Evolutionary conservation across 2,329 filamentous ascomycete species (phyloP).

Genomic region (Neospermospora avenae): DNA sequence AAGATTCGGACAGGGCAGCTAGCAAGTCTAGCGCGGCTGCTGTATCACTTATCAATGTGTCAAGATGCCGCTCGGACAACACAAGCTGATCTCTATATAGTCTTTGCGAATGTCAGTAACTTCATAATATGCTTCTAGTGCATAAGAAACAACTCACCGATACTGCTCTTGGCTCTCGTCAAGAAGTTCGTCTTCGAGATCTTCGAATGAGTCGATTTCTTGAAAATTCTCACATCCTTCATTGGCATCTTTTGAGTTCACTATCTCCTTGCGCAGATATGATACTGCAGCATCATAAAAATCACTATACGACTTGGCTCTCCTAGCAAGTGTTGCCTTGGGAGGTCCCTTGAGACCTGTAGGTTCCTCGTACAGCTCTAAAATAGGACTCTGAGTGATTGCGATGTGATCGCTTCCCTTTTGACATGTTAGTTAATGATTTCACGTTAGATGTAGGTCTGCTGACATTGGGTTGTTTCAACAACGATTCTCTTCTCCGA

Average conservation of each 20-base stretch:
- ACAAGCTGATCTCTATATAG: constrained; percentile 78
- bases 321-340: constrained; percentile 59
- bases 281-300: constrained; percentile 64
- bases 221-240: constrained; percentile 17
- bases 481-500: constrained; percentile 65
- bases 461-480: constrained; percentile 62
- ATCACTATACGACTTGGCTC: constrained; percentile 76
- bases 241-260: constrained; percentile 18
- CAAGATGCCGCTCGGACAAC: constrained; percentile 77
- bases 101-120: constrained; percentile 39
- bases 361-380: constrained; percentile 55
- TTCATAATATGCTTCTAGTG: background rate
- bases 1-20: constrained; percentile 77
- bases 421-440: constrained; percentile 38
- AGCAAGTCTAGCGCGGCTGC: constrained; percentile 72
- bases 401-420: constrained; percentile 50
- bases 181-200: constrained; percentile 64
- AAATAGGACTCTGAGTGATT: constrained; percentile 53
- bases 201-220: constrained; percentile 40
- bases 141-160: constrained; percentile 52
- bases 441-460: background rate
- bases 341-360: constrained; percentile 58
- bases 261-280: constrained; percentile 51
- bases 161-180: constrained; percentile 85
- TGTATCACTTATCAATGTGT: constrained; percentile 73